Percentiles rank a stretch among this genome's conserved stretches.
Evolutionary conservation across 2,329 filamentous ascomycete species (phyloP).

Genomic region (Aureobasidium sp.): DNA sequence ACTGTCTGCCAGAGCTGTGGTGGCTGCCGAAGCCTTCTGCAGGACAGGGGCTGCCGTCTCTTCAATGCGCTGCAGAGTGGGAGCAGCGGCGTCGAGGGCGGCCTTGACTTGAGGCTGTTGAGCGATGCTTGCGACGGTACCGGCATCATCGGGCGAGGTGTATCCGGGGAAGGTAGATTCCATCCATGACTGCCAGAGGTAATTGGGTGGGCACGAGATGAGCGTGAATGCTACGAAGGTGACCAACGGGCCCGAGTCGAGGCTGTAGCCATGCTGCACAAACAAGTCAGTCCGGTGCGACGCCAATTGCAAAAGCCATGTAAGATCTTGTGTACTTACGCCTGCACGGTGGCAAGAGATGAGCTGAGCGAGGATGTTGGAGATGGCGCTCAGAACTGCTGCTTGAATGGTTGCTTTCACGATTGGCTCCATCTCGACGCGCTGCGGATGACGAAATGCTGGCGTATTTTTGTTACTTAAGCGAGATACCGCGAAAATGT

Average conservation of each 20-base stretch:
- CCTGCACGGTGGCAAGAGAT: constrained; percentile 54
- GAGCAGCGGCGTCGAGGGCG: constrained; percentile 21
- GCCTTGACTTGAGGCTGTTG: constrained; percentile 18
- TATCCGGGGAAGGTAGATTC: constrained; percentile 66
- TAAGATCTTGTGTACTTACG: constrained; percentile 32
- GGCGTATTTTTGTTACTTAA: neutral
- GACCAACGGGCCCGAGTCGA: constrained; percentile 60
- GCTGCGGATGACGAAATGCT: constrained; percentile 1
- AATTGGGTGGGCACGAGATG: constrained; percentile 72
- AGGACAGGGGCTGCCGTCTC: constrained; percentile 29
- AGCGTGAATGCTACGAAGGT: constrained; percentile 70
- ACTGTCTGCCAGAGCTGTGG: constrained; percentile 3
- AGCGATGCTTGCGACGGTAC: constrained; percentile 6
- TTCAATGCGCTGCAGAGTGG: constrained; percentile 25
- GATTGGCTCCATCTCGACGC: constrained; percentile 33
- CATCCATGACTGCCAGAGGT: constrained; percentile 74
- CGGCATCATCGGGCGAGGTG: constrained; percentile 24
- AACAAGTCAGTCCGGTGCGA: constrained; percentile 10
- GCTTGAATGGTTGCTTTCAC: constrained; percentile 56
- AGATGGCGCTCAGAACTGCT: constrained; percentile 54
- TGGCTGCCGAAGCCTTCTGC: constrained; percentile 23
- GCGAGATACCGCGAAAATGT: neutral
- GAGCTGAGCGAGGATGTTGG: constrained; percentile 65
- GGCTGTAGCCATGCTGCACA: constrained; percentile 46
- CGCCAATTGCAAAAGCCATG: neutral